Conservation (phyloP, 805 yeast genomes). For the Myxozyma mucilagina region DNA sequence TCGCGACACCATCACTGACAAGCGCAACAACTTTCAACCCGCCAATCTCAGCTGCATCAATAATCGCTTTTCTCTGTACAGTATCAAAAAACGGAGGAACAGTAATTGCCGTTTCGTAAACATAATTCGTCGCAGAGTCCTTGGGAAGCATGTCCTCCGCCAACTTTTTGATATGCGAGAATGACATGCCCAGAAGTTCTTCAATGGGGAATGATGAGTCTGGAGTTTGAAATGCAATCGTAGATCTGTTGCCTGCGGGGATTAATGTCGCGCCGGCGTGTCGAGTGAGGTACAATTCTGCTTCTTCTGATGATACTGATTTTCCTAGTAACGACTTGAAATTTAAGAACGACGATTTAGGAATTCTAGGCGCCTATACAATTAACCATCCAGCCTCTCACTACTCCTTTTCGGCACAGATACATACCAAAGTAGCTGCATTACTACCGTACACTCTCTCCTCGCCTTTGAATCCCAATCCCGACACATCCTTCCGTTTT, state of each 20-base stretch:
- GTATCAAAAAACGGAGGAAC: conserved; percentile 72
- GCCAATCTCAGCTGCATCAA: conserved; percentile 71
- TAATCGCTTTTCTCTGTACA: conserved; percentile 66
- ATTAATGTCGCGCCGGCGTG: conserved; percentile 61
- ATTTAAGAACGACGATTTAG: conserved; percentile 64
- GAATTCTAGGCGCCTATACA: conserved; percentile 66
- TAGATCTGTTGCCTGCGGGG: conserved; percentile 50
- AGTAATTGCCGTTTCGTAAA: conserved; percentile 70
- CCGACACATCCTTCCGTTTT: conserved; percentile 84
- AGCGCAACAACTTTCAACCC: conserved; percentile 64
- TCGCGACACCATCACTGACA: conserved; percentile 90
- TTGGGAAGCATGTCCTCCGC: conserved; percentile 62
- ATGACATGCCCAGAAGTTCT: conserved; percentile 81
- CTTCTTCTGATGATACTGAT: conserved; percentile 48
- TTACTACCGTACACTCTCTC: conserved; percentile 29
- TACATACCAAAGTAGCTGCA: conserved; percentile 59
- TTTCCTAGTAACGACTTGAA: conserved; percentile 71
- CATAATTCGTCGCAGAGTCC: conserved; percentile 48
- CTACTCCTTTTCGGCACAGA: conserved; percentile 42
- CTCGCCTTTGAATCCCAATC: conserved; percentile 59
- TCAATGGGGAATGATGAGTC: conserved; percentile 60
- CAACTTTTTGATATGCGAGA: conserved; percentile 63
- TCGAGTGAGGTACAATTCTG: conserved; percentile 48
- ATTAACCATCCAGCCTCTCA: background rate
- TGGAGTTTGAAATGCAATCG: conserved; percentile 58